A percentile compares a stretch with the other conserved stretches of the same genome.
Evolutionary conservation across 306 rosid species (phyloP).

Genomic region (Luffa aegyptiaca): DNA sequence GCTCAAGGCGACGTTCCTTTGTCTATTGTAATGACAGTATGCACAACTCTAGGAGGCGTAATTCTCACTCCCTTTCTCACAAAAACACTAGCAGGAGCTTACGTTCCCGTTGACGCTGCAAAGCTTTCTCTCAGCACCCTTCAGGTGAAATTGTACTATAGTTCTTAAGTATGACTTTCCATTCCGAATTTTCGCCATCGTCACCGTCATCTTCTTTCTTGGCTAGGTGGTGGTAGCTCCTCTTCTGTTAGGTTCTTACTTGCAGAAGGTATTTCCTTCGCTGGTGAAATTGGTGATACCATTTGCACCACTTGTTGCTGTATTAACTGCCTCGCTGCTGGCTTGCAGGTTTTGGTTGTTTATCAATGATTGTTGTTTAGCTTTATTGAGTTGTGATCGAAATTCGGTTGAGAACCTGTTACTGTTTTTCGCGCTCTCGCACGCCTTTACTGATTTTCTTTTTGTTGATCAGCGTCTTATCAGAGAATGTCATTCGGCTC

Average conservation of each 20-base stretch:
- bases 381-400: too few species aligned
- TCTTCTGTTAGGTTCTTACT: conserved; percentile 26
- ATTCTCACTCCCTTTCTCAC: conserved; percentile 32
- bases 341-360: conserved; percentile 29
- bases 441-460: not conserved
- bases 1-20: conserved; percentile 38
- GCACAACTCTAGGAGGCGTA: conserved; percentile 36
- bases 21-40: conserved; percentile 31
- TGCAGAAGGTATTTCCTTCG: conserved; percentile 20
- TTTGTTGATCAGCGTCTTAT: conserved; percentile 22
- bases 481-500: conserved; percentile 24
- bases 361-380: too few species aligned
- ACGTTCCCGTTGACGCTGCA: conserved; percentile 20
- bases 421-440: not conserved
- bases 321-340: conserved; percentile 28
- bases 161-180: too few species aligned
- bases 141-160: conserved; percentile 12
- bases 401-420: not conserved
- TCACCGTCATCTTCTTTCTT: not conserved
- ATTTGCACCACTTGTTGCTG: conserved; percentile 33
- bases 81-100: conserved; percentile 23
- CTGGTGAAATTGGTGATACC: conserved; percentile 16
- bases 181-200: too few species aligned
- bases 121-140: conserved; percentile 33
- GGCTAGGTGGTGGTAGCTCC: conserved; percentile 30